These are phyloP conservation scores for Globisporangium mamillatum DNA, from an alignment of 352 stramenopile genomes.

Conservation along the genomic window DNA sequence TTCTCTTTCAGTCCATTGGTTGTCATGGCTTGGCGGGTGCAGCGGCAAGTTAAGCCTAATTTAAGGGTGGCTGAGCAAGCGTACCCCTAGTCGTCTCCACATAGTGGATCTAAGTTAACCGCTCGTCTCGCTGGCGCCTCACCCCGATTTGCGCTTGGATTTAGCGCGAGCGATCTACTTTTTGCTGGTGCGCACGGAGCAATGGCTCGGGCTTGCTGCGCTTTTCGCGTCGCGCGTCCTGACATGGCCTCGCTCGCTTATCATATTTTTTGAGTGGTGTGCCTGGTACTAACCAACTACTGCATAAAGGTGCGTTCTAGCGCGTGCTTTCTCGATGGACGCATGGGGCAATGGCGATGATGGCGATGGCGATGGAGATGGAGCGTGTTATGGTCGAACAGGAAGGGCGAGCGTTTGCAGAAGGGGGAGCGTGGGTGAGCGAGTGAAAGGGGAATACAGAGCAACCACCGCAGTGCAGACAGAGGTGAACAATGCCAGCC, in stretches of 20 bases:
- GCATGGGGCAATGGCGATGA: not conserved
- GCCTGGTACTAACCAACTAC: conserved; percentile 65
- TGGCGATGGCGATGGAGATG: not conserved
- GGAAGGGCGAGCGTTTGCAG: not conserved
- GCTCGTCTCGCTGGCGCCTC: not conserved
- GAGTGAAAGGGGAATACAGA: not conserved
- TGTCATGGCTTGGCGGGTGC: conserved; percentile 21
- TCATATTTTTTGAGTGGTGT: conserved; percentile 71
- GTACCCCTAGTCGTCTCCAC: not conserved
- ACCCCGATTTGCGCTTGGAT: conserved; percentile 8
- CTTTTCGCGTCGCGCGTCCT: conserved; percentile 8
- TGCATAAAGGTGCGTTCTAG: conserved; percentile 21
- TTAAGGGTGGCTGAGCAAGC: conserved; percentile 8
- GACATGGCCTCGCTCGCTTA: conserved; percentile 6
- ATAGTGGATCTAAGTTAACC: not conserved
- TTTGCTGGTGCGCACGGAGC: not conserved
- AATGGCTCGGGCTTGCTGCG: conserved; percentile 9
- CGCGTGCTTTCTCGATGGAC: not conserved
- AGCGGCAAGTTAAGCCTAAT: conserved; percentile 3
- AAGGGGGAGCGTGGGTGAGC: not conserved
- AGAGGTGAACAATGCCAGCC: not conserved
- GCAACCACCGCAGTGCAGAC: not conserved
- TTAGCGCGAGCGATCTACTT: conserved; percentile 1
- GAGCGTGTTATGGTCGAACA: not conserved
- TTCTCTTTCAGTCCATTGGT: conserved; percentile 27